Conservation (phyloP, 495 filamentous ascomycete genomes). For the Pyrenopolyporus hunteri region DNA sequence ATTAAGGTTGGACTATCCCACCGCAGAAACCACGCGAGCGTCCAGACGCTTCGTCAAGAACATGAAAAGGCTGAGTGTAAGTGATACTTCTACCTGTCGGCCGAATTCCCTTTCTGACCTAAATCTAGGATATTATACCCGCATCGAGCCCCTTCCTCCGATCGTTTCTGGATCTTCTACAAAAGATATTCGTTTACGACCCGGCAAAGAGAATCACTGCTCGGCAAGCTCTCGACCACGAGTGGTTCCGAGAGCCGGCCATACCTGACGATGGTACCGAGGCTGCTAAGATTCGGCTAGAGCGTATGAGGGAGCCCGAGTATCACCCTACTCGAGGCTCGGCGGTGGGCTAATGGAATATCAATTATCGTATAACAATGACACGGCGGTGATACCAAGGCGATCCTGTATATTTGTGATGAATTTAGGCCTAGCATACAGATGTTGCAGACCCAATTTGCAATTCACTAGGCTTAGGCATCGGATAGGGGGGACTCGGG, state of each 20-base stretch:
- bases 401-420: conserved; percentile 40
- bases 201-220: conserved; percentile 89
- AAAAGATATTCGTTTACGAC: conserved; percentile 94
- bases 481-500: conserved; percentile 9
- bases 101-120: conserved; percentile 41
- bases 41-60: conserved; percentile 92
- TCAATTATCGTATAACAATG: conserved; percentile 15
- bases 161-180: conserved; percentile 85
- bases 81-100: conserved; percentile 29
- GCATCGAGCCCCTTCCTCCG: conserved; percentile 76
- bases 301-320: conserved; percentile 51
- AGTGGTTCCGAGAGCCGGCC: conserved; percentile 88
- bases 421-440: conserved; percentile 25
- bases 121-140: conserved; percentile 83
- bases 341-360: conserved; percentile 26
- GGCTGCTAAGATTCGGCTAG: conserved; percentile 73
- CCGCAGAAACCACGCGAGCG: conserved; percentile 81
- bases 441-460: conserved; percentile 17
- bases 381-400: conserved; percentile 29
- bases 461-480: conserved; percentile 11
- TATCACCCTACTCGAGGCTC: conserved; percentile 33
- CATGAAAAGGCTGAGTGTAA: conserved; percentile 87
- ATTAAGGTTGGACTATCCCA: conserved; percentile 84
- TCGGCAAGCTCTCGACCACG: conserved; percentile 86
- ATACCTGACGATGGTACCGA: conserved; percentile 91